Conservation (phyloP, 1,284 basidiomycete species). For the Sphagnurus paluster region DNA sequence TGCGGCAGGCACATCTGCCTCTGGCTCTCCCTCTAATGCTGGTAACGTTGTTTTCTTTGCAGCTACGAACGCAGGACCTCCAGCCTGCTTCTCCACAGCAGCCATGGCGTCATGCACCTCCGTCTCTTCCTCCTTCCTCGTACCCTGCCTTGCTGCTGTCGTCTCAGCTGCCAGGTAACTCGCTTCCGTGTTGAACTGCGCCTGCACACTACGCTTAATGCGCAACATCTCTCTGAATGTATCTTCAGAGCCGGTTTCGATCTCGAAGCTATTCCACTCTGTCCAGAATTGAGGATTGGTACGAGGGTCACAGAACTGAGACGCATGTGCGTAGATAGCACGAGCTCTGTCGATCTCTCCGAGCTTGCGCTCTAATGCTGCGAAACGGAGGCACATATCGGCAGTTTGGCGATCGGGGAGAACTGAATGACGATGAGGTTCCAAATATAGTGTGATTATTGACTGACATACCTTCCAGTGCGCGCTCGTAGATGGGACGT, state of each 20-base stretch:
- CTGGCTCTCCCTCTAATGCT: slow-evolving; percentile 26
- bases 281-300: slow-evolving; percentile 90
- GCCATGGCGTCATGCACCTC: slow-evolving; percentile 69
- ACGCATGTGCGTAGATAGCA: slow-evolving; percentile 95
- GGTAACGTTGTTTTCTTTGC: slow-evolving; percentile 48
- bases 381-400: slow-evolving; percentile 97
- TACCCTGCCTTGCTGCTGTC: slow-evolving; percentile 64
- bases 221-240: slow-evolving; percentile 99
- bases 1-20: slow-evolving; percentile 27
- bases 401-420: slow-evolving; percentile 94
- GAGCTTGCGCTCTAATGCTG: slow-evolving; percentile 93
- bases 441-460: background rate
- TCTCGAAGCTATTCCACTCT: slow-evolving; percentile 97
- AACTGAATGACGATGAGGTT: slow-evolving; percentile 32
- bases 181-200: slow-evolving; percentile 96
- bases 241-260: slow-evolving; percentile 97
- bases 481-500: slow-evolving; percentile 94
- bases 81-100: slow-evolving; percentile 57
- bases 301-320: slow-evolving; percentile 97
- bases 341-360: slow-evolving; percentile 98
- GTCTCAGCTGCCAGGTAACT: slow-evolving; percentile 88
- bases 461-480: slow-evolving; percentile 67
- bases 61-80: slow-evolving; percentile 64
- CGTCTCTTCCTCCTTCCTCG: slow-evolving; percentile 48
- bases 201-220: slow-evolving; percentile 97